Evolutionary conservation across 805 yeast genomes (phyloP).

Genomic region (Teunomyces gatunensis): DNA sequence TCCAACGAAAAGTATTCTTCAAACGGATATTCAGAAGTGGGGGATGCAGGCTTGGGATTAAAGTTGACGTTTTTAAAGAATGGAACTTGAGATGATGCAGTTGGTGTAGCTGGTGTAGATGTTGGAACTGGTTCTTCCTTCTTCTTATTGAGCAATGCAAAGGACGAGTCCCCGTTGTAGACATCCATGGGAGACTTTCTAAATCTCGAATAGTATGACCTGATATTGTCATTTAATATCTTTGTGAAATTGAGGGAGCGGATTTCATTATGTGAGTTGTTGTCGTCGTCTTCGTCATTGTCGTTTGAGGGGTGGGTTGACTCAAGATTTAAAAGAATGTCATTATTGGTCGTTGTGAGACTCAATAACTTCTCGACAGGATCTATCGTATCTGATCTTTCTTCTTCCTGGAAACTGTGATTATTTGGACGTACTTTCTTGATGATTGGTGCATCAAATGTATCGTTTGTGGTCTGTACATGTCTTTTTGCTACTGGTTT

Average conservation of each 20-base stretch:
- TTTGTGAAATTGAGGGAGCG: conserved; percentile 32
- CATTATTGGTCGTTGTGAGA: conserved; percentile 30
- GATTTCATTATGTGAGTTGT: conserved; percentile 4
- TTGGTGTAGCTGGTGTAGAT: conserved; percentile 8
- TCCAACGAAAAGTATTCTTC: conserved; percentile 38
- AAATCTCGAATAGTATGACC: conserved; percentile 27
- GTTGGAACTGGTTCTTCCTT: conserved; percentile 5
- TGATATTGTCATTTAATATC: conserved; percentile 38
- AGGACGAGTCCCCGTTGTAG: conserved; percentile 33
- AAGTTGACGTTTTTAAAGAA: conserved; percentile 39
- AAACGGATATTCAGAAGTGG: conserved; percentile 13
- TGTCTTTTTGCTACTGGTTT: conserved; percentile 9
- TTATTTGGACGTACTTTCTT: not conserved
- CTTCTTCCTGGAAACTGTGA: conserved; percentile 8
- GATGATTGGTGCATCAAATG: not conserved
- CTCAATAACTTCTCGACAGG: conserved; percentile 43
- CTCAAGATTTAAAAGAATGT: conserved; percentile 19
- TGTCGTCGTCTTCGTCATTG: not conserved
- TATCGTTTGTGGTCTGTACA: not conserved
- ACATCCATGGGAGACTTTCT: conserved; percentile 30
- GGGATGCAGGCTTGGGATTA: conserved; percentile 24
- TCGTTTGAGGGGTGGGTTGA: not conserved
- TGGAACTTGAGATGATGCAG: conserved; percentile 20
- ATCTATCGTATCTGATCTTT: conserved; percentile 31
- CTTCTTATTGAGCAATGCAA: conserved; percentile 26